Evolutionary conservation across 805 yeast species (phyloP).

Genomic region (Wickerhamomyces kurtzmanii): DNA sequence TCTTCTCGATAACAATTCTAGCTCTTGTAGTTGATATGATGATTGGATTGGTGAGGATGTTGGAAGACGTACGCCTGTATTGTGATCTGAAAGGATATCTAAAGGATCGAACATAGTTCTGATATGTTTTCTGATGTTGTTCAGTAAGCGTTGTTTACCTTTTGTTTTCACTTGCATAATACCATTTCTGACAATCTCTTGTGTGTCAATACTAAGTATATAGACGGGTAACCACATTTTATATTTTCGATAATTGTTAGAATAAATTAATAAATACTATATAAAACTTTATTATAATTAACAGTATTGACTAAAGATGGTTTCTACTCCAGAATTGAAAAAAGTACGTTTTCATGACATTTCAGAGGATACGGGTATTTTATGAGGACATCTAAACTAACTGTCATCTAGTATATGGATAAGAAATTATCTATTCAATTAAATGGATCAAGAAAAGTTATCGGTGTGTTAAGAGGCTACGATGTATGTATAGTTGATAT

Average conservation of each 20-base stretch:
- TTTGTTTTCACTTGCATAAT: background rate
- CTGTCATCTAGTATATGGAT: conserved; percentile 55
- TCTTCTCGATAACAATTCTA: conserved; percentile 5
- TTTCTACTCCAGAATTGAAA: conserved; percentile 53
- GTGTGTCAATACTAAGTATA: background rate
- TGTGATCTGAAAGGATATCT: conserved; percentile 9
- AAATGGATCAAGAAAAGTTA: conserved; percentile 68
- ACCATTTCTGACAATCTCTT: background rate
- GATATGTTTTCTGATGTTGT: background rate
- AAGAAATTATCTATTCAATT: conserved; percentile 65
- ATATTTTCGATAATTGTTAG: background rate
- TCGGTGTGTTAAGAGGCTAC: conserved; percentile 80
- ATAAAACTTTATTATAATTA: no score
- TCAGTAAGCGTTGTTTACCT: background rate
- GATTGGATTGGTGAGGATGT: conserved; percentile 12
- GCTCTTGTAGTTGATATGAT: conserved; percentile 2
- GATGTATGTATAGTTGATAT: conserved; percentile 37
- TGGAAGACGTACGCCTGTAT: background rate
- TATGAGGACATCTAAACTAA: background rate
- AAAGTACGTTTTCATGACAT: conserved; percentile 25
- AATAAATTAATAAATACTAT: no score
- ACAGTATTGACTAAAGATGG: conserved; percentile 25
- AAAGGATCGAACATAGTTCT: conserved; percentile 2
- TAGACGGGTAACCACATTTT: background rate
- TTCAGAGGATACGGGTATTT: background rate